Base-by-base conservation (phyloP, 2,329 filamentous ascomycete species). In the Tolypocladium sp. region DNA sequence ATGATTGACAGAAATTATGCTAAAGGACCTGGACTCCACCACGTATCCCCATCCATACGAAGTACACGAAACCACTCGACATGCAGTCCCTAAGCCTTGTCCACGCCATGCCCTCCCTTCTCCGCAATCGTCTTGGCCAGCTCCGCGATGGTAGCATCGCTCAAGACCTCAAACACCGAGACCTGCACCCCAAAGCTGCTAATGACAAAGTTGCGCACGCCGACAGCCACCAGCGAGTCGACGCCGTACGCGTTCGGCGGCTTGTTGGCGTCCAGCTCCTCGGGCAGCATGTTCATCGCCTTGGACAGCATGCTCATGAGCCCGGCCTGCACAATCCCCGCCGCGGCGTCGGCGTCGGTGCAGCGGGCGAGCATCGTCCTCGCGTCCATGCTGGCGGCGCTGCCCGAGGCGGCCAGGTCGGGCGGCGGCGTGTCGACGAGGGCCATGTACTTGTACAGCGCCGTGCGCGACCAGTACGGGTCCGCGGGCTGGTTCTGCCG, bases 151-250 rank as follows among this genome's bases (percentile, higher is more conserved):
- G 74, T 75, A 44, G 64, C 70, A 57, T 77, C 74, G 53, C 76
- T 75, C 58, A 81, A 63, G 20, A 81, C 73, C 58, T 81, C 77
- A 62, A 81, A 80, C 2, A 81, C 73, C 0, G 77, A 76, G 3
- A 81, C 65, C 56, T 78, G 71, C 0, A 76, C 76, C 2, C 71
- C 71, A 20, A 76, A 77, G 61, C 77, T 76, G 55, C 73, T 70
- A 2, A 74, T 68, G 6, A 82, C 73, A 79, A 79, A 82, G 62
- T 76, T 81, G n/a, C 79, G 73, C 9, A 82, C 69, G 13, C 76
- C 77, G n/a, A 82, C 77, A 1, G 79, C 79, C 6, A 81, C 76
- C 9, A 83, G 71, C 0, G 78, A 81, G 67, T 83, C 80, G 8
- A 82, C 76, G 0, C 80, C 80, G 60, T 82, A 82, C 4, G 74